These are phyloP conservation scores for Xylariaceae sp. DNA, from an alignment of 2,329 filamentous ascomycete species.

Conservation along the genomic window DNA sequence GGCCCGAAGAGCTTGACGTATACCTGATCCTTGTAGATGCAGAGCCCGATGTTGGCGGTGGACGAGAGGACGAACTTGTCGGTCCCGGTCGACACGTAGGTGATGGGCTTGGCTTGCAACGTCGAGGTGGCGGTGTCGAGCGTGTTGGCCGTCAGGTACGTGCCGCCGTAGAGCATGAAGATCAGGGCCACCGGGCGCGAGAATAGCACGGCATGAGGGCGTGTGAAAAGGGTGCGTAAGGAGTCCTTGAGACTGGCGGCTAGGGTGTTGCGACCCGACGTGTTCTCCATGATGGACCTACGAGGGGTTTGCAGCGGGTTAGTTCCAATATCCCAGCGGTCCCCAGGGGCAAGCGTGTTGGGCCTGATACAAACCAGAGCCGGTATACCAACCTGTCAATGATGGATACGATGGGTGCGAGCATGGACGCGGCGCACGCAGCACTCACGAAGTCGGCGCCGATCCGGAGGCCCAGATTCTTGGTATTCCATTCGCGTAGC, in stretches of 20 bases:
- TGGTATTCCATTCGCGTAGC: conserved; percentile 62
- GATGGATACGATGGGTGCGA: conserved; percentile 79
- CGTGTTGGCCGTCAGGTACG: conserved; percentile 81
- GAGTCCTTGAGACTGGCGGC: conserved; percentile 54
- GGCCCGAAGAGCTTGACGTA: conserved; percentile 80
- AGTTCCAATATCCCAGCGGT: neutral
- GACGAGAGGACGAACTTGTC: conserved; percentile 77
- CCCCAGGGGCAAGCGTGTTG: neutral
- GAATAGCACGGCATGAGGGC: conserved; percentile 56
- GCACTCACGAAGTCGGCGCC: conserved; percentile 65
- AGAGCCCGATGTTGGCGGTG: conserved; percentile 75
- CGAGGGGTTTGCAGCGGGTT: neutral
- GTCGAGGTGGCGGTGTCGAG: conserved; percentile 77
- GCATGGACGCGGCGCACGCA: conserved; percentile 63
- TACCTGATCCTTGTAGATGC: conserved; percentile 83
- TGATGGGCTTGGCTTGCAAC: conserved; percentile 49
- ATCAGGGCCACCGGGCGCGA: conserved; percentile 65
- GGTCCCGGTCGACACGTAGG: conserved; percentile 64
- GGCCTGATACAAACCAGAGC: neutral
- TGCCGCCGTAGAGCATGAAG: conserved; percentile 74
- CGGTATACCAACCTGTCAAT: conserved; percentile 65
- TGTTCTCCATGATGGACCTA: conserved; percentile 75
- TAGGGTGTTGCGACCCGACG: conserved; percentile 61
- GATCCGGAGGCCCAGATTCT: conserved; percentile 61
- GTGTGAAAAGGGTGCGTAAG: conserved; percentile 49